Percentiles rank a stretch among this genome's conserved stretches.
phyloP scores from a whole-genome alignment of 2,329 filamentous ascomycete genomes.

The Claviceps capensis region DNA sequence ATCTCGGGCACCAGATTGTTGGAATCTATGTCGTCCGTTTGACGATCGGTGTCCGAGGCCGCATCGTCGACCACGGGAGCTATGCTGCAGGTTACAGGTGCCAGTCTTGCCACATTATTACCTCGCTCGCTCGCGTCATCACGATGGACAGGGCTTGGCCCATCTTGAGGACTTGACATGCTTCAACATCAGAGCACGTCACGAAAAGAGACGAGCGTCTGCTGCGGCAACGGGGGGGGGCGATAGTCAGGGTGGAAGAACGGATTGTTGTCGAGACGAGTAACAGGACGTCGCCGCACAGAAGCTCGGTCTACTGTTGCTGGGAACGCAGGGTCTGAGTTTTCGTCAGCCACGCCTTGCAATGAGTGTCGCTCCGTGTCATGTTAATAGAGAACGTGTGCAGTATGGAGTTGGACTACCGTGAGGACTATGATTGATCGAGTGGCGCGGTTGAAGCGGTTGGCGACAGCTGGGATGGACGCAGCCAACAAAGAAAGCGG shows the following conservation, averaged over 20 bases:
- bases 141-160: constrained; percentile 10
- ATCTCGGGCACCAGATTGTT: not conserved
- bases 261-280: not conserved
- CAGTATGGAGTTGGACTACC: not conserved
- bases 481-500: not conserved
- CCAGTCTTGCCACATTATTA: not conserved
- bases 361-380: not conserved
- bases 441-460: not conserved
- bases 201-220: not conserved
- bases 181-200: constrained; percentile 11
- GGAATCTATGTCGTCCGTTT: not conserved
- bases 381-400: not conserved
- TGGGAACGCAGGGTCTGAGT: not conserved
- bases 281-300: not conserved
- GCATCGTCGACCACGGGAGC: not conserved
- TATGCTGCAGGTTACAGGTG: not conserved
- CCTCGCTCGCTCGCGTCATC: not conserved
- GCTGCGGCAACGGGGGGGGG: not conserved
- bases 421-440: not conserved
- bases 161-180: constrained; percentile 21
- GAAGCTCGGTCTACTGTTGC: not conserved
- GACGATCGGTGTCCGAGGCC: not conserved
- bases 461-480: not conserved
- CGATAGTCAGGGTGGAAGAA: not conserved
- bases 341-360: constrained; percentile 2